Evolutionary conservation across 2,329 filamentous ascomycete genomes (phyloP), one percentile per base, ranked within the genome.

Genomic region (Sporothrix brasiliensis): DNA sequence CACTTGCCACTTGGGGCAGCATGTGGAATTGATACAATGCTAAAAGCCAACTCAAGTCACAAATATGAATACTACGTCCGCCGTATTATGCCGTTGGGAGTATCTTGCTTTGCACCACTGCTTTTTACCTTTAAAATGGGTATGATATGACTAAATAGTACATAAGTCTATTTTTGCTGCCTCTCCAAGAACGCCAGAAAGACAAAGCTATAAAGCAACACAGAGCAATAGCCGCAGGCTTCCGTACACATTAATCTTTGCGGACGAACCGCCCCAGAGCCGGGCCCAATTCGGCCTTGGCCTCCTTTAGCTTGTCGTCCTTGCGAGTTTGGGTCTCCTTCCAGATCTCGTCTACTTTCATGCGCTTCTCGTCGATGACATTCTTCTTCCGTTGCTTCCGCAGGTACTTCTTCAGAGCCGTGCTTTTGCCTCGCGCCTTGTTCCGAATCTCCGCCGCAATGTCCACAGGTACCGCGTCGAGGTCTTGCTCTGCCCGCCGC

Each of bases 341-440:
- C 83, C 91, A 89, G 78, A 97, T 84, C 81, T 93, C 92, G 79
- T 97, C 92, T 63, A 94, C 90, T 78, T 90, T 89, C 79, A 97
- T 81, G 78, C 92, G 90, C 86, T 94, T 94, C 85, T 97, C 95
- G 83, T 99, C 95, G 79, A 99, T 93, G 71, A 99, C 88, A 79
- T 98, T 98, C 85, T 91, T 92, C 77, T 91, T 90, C 60, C 92
- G 89, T 83, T 95, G 94, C 88, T 98, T 98, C 60, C 95, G 85
- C 77, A 98, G 81, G 78, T 96, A 94, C 79, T 94, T 93, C 77
- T 93, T 89, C 74, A 98, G 81, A 71, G 92, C 92, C 75, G 91
- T 93, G 78, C 97, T 99, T 85, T 94, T 93, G 69, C 71, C 94
- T 85, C 21, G 73, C 54, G 92, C 93, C 69, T 91, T 87, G 79